Evolutionary conservation across 2,329 filamentous ascomycete species (phyloP).

Genomic region (Epichloe amarillans): DNA sequence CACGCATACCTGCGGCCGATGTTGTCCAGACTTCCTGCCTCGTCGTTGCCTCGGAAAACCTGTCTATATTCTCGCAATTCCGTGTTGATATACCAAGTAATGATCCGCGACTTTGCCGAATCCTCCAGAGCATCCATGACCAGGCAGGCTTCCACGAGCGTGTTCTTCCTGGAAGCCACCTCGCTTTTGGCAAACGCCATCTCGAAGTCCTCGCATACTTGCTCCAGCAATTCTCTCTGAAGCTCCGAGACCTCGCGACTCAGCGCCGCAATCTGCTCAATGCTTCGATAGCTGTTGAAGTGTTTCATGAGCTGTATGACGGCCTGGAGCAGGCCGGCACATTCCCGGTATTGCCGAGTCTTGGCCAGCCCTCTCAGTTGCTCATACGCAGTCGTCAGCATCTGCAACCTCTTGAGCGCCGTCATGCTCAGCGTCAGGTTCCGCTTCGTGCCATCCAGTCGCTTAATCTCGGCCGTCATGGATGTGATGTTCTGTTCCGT

Average conservation of each 20-base stretch:
- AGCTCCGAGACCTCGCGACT: conserved; percentile 88
- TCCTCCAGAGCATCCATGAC: conserved; percentile 95
- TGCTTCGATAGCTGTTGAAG: conserved; percentile 95
- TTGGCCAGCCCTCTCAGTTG: conserved; percentile 75
- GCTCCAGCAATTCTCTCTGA: conserved; percentile 83
- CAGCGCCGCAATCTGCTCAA: conserved; percentile 91
- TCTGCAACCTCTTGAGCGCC: conserved; percentile 88
- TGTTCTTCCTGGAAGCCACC: conserved; percentile 52
- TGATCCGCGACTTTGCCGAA: conserved; percentile 62
- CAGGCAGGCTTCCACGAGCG: conserved; percentile 73
- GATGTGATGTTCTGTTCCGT: conserved; percentile 94
- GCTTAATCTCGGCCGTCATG: conserved; percentile 98
- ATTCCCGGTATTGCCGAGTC: conserved; percentile 85
- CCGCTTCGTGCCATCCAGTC: conserved; percentile 88
- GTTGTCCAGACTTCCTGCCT: conserved; percentile 91
- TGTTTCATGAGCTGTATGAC: conserved; percentile 96
- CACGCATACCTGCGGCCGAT: conserved; percentile 90
- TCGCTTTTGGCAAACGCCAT: conserved; percentile 85
- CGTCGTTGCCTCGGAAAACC: conserved; percentile 91
- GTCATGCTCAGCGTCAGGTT: conserved; percentile 98
- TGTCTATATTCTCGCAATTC: conserved; percentile 90
- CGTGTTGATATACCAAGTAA: conserved; percentile 98
- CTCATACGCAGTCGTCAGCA: conserved; percentile 98
- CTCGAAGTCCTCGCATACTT: conserved; percentile 99
- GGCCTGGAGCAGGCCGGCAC: conserved; percentile 82